Percentiles rank a stretch among this genome's conserved stretches.
Conservation (phyloP, 176 grass and related monocot genomes). For the Carex parvula region DNA sequence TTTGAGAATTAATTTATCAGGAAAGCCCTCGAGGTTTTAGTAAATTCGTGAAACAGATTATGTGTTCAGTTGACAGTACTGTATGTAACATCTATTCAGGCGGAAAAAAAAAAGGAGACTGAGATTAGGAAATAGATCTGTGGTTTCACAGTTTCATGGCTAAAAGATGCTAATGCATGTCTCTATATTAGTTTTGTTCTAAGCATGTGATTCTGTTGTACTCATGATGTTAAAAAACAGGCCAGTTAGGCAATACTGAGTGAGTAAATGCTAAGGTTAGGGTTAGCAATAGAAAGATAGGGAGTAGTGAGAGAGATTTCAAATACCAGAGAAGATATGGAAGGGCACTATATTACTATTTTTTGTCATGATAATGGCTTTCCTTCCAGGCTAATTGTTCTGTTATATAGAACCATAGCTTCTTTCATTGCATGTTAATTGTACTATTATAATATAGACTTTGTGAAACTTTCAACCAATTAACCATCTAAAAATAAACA, state of each 20-base stretch:
- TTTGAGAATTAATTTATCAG: not conserved
- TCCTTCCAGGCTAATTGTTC: not conserved
- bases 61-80: not conserved
- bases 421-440: too few species aligned
- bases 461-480: not conserved
- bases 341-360: not conserved
- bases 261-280: not conserved
- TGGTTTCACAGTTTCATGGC: not conserved
- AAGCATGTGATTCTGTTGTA: not conserved
- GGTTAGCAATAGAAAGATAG: not conserved
- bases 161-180: too few species aligned
- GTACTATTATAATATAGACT: too few species aligned
- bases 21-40: not conserved
- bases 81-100: not conserved
- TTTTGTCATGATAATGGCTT: not conserved
- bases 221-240: not conserved
- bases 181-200: too few species aligned
- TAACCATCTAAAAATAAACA: not conserved
- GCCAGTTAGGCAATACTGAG: not conserved
- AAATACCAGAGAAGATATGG: not conserved
- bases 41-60: not conserved
- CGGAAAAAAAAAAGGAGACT: not conserved
- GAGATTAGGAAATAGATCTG: not conserved
- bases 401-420: not conserved
- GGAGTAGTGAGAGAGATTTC: not conserved